Evolutionary conservation across 495 filamentous ascomycete genomes (phyloP).

Genomic region (Aspergillus ostianus): DNA sequence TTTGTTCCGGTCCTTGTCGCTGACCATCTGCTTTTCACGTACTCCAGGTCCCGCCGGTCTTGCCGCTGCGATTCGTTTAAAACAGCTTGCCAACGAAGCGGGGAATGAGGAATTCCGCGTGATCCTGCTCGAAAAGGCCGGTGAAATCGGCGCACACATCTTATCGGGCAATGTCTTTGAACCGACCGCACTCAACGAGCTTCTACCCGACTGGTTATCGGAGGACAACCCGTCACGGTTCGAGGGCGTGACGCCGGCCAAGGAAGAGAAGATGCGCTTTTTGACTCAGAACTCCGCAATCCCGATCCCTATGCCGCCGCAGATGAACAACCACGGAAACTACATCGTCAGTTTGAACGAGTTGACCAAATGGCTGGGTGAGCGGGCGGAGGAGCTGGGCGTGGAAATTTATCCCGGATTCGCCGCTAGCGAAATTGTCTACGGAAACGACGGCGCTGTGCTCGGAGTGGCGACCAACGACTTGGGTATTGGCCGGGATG

Average conservation of each 20-base stretch:
- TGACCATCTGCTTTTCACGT: conserved; percentile 3
- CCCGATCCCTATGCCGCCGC: conserved; percentile 83
- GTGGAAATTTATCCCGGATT: conserved; percentile 98
- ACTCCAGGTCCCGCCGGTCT: conserved; percentile 78
- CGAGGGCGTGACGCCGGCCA: conserved; percentile 76
- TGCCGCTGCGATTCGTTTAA: conserved; percentile 87
- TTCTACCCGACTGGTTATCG: conserved; percentile 90
- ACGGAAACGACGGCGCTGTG: conserved; percentile 80
- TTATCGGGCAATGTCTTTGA: conserved; percentile 95
- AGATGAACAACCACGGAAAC: conserved; percentile 98
- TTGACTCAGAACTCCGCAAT: conserved; percentile 78
- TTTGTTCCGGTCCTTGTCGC: not conserved
- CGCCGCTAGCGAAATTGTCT: conserved; percentile 89
- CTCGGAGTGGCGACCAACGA: conserved; percentile 97
- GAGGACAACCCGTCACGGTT: conserved; percentile 85
- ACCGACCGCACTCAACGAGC: conserved; percentile 82
- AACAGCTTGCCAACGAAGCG: conserved; percentile 93
- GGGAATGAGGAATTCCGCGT: conserved; percentile 96
- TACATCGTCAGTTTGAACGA: conserved; percentile 96
- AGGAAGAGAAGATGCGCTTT: conserved; percentile 86
- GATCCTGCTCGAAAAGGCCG: conserved; percentile 89
- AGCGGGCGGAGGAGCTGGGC: conserved; percentile 92
- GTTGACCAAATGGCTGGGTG: conserved; percentile 90
- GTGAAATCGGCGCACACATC: conserved; percentile 92
- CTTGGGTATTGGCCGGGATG: conserved; percentile 74